Conservation (phyloP, 768 basidiomycete genomes). For the Trametes elegans region DNA sequence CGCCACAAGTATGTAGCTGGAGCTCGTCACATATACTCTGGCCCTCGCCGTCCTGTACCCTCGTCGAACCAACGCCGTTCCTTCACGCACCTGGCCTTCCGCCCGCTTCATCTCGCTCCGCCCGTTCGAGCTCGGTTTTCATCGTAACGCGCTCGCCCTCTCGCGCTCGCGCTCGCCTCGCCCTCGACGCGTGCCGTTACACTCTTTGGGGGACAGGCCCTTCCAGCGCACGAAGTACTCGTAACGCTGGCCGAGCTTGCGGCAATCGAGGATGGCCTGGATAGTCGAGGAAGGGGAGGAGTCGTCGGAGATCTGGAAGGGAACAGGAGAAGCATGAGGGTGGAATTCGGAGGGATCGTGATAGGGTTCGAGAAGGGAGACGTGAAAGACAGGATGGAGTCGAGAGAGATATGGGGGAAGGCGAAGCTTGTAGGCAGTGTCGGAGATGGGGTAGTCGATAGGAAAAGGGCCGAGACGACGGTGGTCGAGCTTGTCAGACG, state of each 20-base stretch:
- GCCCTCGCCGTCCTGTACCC: too few relatives aligned
- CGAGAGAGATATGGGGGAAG: constrained; percentile 33
- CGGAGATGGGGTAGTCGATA: not conserved
- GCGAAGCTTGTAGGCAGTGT: constrained; percentile 26
- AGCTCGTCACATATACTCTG: too few relatives aligned
- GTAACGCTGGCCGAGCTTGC: constrained; percentile 34
- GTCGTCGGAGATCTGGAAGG: constrained; percentile 9
- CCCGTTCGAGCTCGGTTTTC: too few relatives aligned
- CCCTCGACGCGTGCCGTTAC: too few relatives aligned
- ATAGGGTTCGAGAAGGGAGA: constrained; percentile 31
- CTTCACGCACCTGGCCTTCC: too few relatives aligned
- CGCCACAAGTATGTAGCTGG: too few relatives aligned
- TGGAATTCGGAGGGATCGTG: constrained; percentile 34
- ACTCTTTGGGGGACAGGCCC: constrained; percentile 28
- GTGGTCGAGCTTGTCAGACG: constrained; percentile 36
- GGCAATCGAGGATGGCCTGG: constrained; percentile 30
- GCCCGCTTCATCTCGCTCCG: too few relatives aligned
- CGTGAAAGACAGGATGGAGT: constrained; percentile 40
- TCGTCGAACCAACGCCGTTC: too few relatives aligned
- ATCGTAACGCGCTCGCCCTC: too few relatives aligned
- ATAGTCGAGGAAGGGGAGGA: constrained; percentile 11
- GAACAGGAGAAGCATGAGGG: constrained; percentile 20
- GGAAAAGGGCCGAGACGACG: not conserved
- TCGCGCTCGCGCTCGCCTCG: too few relatives aligned
- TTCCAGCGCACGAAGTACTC: constrained; percentile 37